Conservation (phyloP, 176 grass and related monocot genomes). For the Eleusine coracana region DNA sequence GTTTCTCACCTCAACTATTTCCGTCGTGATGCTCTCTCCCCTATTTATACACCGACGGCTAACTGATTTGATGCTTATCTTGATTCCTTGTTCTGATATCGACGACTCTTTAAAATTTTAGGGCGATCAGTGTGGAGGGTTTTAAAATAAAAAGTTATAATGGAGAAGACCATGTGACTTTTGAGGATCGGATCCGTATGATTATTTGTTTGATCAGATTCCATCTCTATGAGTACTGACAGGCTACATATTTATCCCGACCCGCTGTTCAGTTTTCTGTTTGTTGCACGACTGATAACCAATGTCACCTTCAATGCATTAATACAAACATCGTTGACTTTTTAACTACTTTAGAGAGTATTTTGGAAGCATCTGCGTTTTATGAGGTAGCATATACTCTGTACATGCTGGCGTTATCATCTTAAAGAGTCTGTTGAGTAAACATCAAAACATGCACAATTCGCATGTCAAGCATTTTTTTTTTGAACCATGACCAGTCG, state of each 20-base stretch:
- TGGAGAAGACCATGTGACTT: background rate
- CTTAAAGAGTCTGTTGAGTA: background rate
- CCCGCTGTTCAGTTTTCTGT: background rate
- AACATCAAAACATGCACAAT: background rate
- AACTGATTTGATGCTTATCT: background rate
- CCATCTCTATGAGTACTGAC: background rate
- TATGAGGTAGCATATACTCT: background rate
- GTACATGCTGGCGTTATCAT: background rate
- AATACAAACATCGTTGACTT: background rate
- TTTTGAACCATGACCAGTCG: too few species aligned
- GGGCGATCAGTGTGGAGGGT: background rate
- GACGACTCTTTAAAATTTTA: background rate
- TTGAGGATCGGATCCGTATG: background rate
- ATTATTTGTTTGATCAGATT: background rate
- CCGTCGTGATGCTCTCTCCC: background rate
- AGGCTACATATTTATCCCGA: background rate
- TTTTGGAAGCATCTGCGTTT: background rate
- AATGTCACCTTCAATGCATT: background rate
- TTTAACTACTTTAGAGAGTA: background rate
- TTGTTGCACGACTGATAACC: background rate
- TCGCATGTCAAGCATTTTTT: background rate
- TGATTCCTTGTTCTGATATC: background rate
- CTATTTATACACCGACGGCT: constrained; percentile 35
- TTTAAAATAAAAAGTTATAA: background rate
- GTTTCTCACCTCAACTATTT: background rate